Evolutionary conservation across 78 protist species (phyloP).

Genomic region (Bigelowiella natans): DNA sequence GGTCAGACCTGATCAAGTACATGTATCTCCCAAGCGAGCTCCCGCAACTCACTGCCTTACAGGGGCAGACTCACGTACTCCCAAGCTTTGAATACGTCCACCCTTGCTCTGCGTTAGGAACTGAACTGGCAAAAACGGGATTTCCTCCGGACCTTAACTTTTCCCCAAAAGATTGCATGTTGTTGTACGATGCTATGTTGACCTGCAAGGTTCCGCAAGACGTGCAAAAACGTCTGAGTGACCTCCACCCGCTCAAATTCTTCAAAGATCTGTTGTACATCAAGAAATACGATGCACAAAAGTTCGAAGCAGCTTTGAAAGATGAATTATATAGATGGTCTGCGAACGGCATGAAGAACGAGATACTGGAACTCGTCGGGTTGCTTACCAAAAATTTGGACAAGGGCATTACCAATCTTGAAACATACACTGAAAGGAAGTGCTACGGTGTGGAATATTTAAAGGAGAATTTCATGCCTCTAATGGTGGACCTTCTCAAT

Average conservation of each 20-base stretch:
- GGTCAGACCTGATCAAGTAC: conserved; percentile 22
- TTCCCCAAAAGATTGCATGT: not conserved
- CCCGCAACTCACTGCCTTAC: not conserved
- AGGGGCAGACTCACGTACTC: not conserved
- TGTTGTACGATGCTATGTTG: not conserved
- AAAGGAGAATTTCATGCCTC: not conserved
- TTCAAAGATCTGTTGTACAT: not conserved
- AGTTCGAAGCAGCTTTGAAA: not conserved
- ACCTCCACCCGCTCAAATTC: not conserved
- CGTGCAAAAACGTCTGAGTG: not conserved
- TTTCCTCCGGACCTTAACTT: not conserved
- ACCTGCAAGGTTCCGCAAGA: not conserved
- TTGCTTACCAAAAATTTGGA: not conserved
- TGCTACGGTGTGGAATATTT: not conserved
- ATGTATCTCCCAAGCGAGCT: conserved; percentile 4
- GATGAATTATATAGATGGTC: not conserved
- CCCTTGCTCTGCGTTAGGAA: not conserved
- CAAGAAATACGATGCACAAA: not conserved
- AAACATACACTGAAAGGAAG: not conserved
- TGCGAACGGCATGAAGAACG: not conserved
- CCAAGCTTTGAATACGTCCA: not conserved
- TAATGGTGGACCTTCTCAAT: not conserved
- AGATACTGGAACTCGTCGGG: not conserved
- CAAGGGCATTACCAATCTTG: not conserved
- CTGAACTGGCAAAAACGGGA: not conserved